Conservation (phyloP, 352 stramenopile genomes). For the Phytophthora quininea region DNA sequence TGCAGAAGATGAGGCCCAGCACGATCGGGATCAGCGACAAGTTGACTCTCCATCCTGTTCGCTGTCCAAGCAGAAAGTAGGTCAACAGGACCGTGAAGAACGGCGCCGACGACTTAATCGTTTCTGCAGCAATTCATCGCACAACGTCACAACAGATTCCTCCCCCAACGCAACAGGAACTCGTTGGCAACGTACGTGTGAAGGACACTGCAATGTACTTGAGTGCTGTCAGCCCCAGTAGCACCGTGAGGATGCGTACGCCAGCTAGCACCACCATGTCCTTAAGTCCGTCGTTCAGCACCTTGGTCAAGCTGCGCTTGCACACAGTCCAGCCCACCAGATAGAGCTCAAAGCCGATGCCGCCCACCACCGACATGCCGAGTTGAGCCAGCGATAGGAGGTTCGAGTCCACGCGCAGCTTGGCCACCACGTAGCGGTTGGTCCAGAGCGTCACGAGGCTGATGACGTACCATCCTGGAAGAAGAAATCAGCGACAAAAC, state of each 20-base stretch:
- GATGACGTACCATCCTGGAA: conserved; percentile 76
- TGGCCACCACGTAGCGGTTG: conserved; percentile 82
- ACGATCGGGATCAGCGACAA: conserved; percentile 89
- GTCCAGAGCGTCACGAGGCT: conserved; percentile 86
- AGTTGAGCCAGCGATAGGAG: conserved; percentile 78
- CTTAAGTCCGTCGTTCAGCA: conserved; percentile 69
- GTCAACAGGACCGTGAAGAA: conserved; percentile 92
- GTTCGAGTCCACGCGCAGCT: conserved; percentile 80
- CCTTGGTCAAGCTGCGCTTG: conserved; percentile 51
- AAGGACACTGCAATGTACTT: conserved; percentile 94
- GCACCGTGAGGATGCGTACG: conserved; percentile 86
- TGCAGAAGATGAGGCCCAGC: conserved; percentile 85
- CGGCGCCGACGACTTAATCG: conserved; percentile 91
- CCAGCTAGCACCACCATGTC: conserved; percentile 83
- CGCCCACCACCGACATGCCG: conserved; percentile 79
- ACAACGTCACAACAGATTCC: conserved; percentile 17
- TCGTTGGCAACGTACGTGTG: conserved; percentile 55
- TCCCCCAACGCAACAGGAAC: conserved; percentile 3
- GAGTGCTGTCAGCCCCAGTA: conserved; percentile 90
- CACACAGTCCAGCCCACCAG: conserved; percentile 70
- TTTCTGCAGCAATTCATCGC: conserved; percentile 59
- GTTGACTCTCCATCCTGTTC: conserved; percentile 84
- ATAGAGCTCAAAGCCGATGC: conserved; percentile 72
- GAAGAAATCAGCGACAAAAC: conserved; percentile 2
- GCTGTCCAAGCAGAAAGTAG: conserved; percentile 84